Percentiles rank a stretch among this genome's conserved stretches.
phyloP scores from a whole-genome alignment of 169 alveolate genomes.

The Cryptosporidium bovis region DNA sequence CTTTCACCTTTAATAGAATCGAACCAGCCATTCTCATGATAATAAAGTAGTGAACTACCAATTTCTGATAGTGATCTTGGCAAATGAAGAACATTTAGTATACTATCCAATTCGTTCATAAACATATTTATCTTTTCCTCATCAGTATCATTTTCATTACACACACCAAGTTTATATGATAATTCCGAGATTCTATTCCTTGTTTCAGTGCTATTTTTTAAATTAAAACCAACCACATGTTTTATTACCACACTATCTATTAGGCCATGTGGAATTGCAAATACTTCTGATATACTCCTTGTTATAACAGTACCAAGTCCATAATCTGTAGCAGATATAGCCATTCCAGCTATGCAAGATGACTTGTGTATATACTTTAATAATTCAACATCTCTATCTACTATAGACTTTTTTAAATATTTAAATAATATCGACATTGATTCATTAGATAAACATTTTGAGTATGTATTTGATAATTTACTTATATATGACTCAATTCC shows the following conservation, averaged over 20 bases:
- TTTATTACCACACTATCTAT: constrained; percentile 54
- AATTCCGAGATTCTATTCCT: not conserved
- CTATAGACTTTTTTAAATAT: not conserved
- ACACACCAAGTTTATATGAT: constrained; percentile 16
- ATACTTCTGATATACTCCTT: constrained; percentile 68
- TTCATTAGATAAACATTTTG: constrained; percentile 47
- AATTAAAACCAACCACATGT: constrained; percentile 36
- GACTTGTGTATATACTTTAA: constrained; percentile 51
- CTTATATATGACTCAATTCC: constrained; percentile 62
- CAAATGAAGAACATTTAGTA: constrained; percentile 1
- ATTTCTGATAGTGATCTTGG: constrained; percentile 17
- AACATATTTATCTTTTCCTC: not conserved
- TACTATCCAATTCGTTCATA: constrained; percentile 1
- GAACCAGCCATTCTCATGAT: constrained; percentile 39
- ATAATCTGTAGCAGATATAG: constrained; percentile 60
- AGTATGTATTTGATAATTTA: constrained; percentile 23
- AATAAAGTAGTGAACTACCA: not conserved
- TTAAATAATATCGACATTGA: constrained; percentile 12
- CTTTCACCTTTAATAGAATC: not conserved
- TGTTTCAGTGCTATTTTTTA: not conserved
- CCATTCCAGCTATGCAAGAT: constrained; percentile 63
- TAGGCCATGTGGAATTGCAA: constrained; percentile 62
- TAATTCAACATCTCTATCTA: not conserved
- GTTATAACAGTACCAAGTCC: constrained; percentile 63
- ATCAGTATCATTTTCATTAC: not conserved